Evolutionary conservation across 257 asterid genomes (phyloP), one percentile per base, ranked within the genome.

Genomic region (Petunia axillaris): DNA sequence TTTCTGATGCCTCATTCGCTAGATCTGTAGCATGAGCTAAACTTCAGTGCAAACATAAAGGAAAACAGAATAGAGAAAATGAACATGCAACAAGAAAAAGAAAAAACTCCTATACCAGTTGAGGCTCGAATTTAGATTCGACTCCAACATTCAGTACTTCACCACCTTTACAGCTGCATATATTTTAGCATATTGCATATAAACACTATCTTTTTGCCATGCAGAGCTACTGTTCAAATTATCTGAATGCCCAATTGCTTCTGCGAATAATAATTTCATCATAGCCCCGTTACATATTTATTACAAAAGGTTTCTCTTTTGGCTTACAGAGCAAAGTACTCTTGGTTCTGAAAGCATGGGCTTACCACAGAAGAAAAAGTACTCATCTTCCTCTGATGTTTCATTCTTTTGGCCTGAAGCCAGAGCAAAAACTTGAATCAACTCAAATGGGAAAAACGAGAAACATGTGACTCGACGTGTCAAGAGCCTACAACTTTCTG

Each of bases 211-310:
- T 13, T 44, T 44, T 77, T 14, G 63, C 80, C 80, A 50, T 55
- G 66, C 79, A 52, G 54, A 67, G 75, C 41, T 53, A 59, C 36
- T 8, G 50, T 37, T n/a, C 75, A 67, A 15, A 48, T n/a, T 67
- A 41, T 67, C 75, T 67, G 55, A 43, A 67, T 41, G 75, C 75
- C 54, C 40, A 54, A 38, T 67, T 67, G 54, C 37, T 0, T 41
- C 15, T 41, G 6, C 39, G 40, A 67, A 67, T 1, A 41, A 7
- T 39, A 68, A 8, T 35, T 55, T 43, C 40, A 44, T 68, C 73
- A 77, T 8, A 39, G 65, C 67, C 57, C 57, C 55, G n/a, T 67
- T 39, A 4, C 3, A 8, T 52, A 68, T 16, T 68, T 43, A 36
- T 63, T 63, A 8, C 25, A 25, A 25, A 25, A 25, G 25, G 25